Base-by-base conservation (phyloP, 2,329 filamentous ascomycete genomes). In the Hypoxylon sp. region DNA sequence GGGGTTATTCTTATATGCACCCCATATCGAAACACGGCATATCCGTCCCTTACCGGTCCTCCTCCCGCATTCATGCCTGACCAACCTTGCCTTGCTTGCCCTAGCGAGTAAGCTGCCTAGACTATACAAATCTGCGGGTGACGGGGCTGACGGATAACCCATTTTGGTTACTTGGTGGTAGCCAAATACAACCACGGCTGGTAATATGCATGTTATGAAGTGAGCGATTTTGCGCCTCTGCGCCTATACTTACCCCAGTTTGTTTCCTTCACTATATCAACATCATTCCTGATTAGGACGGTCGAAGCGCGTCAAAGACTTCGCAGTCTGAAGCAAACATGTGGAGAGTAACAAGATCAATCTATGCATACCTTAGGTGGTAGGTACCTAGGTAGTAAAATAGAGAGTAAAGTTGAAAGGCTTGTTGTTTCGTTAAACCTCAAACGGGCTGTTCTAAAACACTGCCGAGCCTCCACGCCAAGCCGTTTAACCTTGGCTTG, bases 141-240 rank as follows among this genome's bases (percentile, higher is more conserved):
- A 56, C 53, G 27, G 27, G 52, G 37, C 52, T 45, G 54, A 58
- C 34, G 23, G 48, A 19, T 29, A 47, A 48, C 29, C 58, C 25
- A 23, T 39, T 23, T 8, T 12, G 46, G 30, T 29, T 29, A 32
- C n/a, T 23, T 50, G 23, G 23, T 16, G 32, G 23, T 37, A 46
- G 29, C 46, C 29, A 52, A 11, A n/a, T 19, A 43, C 27, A 19
- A 32, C 39, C 34, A 41, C 25, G 48, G 16, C 23, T 47, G n/a
- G 37, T 41, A 21, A 21, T 19, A 61, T 67, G 60, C 61, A 46
- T 51, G 63, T 48, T 55, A 25, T 27, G 61, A 32, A 25, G 52
- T 67, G 65, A 64, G 56, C 29, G 48, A 65, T 64, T 64, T 61
- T 30, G 27, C 61, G 25, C 25, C n/a, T n/a, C n/a, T n/a, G n/a